Conservation (phyloP, 352 stramenopile species). For the Globisporangium iwayamae region DNA sequence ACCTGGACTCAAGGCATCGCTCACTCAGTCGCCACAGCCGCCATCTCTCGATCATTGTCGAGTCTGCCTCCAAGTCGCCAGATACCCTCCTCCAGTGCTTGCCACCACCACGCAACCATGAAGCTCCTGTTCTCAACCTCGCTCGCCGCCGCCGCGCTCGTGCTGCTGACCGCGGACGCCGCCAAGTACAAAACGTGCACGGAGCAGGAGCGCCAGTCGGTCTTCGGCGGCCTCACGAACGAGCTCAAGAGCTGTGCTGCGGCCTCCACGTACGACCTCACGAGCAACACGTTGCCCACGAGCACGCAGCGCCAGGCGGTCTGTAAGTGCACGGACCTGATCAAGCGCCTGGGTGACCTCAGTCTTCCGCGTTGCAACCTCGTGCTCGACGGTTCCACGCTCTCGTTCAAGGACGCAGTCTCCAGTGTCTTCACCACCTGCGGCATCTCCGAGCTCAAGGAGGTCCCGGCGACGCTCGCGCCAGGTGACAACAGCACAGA, state of each 20-base stretch:
- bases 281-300: slow-evolving; percentile 20
- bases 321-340: slow-evolving; percentile 29
- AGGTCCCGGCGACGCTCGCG: slow-evolving; percentile 10
- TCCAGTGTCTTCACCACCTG: slow-evolving; percentile 26
- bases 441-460: slow-evolving; percentile 13
- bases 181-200: slow-evolving; percentile 16
- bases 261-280: slow-evolving; percentile 23
- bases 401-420: slow-evolving; percentile 28
- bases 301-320: slow-evolving; percentile 22
- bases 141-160: slow-evolving; percentile 3
- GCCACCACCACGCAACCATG: slow-evolving; percentile 1
- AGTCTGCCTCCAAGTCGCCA: slow-evolving; percentile 9
- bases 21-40: too few relatives aligned
- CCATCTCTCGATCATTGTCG: neutral
- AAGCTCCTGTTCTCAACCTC: slow-evolving; percentile 3
- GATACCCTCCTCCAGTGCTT: neutral
- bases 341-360: slow-evolving; percentile 25
- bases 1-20: too few relatives aligned
- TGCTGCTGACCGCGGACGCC: slow-evolving; percentile 1
- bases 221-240: slow-evolving; percentile 18
- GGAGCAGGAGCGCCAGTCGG: slow-evolving; percentile 11
- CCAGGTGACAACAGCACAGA: slow-evolving; percentile 10
- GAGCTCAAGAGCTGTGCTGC: slow-evolving; percentile 22
- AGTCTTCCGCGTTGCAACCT: slow-evolving; percentile 28
- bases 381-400: slow-evolving; percentile 21